Evolutionary conservation across 192 early-diverging fungal species (phyloP), one percentile per base, ranked within the genome.

Genomic region (Gigaspora rosea): DNA sequence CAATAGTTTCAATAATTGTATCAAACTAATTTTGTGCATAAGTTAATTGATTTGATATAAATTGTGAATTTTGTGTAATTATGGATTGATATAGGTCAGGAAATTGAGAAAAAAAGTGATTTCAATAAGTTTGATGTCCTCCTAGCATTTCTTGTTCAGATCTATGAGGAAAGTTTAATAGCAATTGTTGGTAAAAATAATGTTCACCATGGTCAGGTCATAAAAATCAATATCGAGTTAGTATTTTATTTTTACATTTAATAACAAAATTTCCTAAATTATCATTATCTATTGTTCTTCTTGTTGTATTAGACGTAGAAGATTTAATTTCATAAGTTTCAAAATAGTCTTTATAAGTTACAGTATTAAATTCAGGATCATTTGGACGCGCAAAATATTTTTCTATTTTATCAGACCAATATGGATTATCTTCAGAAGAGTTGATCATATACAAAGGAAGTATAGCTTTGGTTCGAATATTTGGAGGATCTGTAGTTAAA

Each of bases 81-180:
- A 13, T 10, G 52, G 52, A 3, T 35, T 20, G 4, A 54, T 27
- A 27, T 69, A 9, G 32, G 13, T 71, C 69, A 33, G 49, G 32
- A 71, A 54, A 71, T 57, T 13, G 22, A 27, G 51, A 51, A 1
- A 71, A 54, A 56, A 56, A 71, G 56, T 71, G n/a, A n/a, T 71
- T 22, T 56, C 18, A 9, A 56, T 56, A 71, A 46, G 51, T 71
- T 35, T 33, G 4, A 54, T 56, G 11, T 71, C 13, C n/a, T n/a
- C n/a, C n/a, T n/a, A n/a, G n/a, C n/a, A n/a, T n/a, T n/a, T n/a
- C n/a, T n/a, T n/a, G n/a, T 32, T 71, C 52, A 18, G 49, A 71
- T n/a, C 18, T 5, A 7, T 2, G 27, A 16, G 22, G 51, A 11
- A 56, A 8, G 16, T 5, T 11, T 6, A 46, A 9, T 10, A 71